Evolutionary conservation across 192 early-diverging fungal species (phyloP), one percentile per base, ranked within the genome.

Genomic region (Entophlyctis helioformis): DNA sequence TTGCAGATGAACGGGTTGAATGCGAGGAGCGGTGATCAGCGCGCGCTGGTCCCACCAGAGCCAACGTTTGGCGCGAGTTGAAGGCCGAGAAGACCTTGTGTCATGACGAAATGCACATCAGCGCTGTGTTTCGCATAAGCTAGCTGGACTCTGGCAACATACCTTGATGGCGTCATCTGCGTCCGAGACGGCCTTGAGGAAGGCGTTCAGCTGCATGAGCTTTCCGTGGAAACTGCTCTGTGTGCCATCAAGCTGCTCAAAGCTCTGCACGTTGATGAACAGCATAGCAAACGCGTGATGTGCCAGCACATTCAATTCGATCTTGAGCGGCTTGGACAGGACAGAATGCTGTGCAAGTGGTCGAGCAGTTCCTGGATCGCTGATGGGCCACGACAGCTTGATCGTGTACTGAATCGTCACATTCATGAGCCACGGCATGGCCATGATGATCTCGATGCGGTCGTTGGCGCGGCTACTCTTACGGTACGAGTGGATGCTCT

Each of bases 371-470:
- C 12, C 21, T 29, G 13, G 18, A n/a, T n/a, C n/a, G n/a, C n/a
- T 19, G 23, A 43, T 54, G 9, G 39, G 25, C 55, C 57, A 63
- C 5, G 38, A 39, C 11, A 59, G 54, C 45, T 67, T 71, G 48
- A 71, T 64, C 13, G 62, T 72, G 49, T 72, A 76, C 33, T 59
- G 52, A 32, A 75, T 61, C 6, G 60, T 71, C n/a, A 70, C 64
- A 37, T 66, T 62, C 2, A 56, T 50, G 16, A 64, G 56, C 66
- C 65, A 66, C 15, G 56, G 56, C 46, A 68, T 38, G 24, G 50
- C 50, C 18, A 76, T 37, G 27, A 56, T 59, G 28, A 76, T 64
- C 42, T 72, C 66, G 9, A 69, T 44, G 36, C 62, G 69, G 12
- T 39, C 31, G 29, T 21, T 12, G 1, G 39, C 24, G 25, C 51